A percentile compares a stretch with the other conserved stretches of the same genome.
These are phyloP conservation scores for Aegilops tauschii DNA, from an alignment of 176 grass and related monocot genomes.

Conservation along the genomic window DNA sequence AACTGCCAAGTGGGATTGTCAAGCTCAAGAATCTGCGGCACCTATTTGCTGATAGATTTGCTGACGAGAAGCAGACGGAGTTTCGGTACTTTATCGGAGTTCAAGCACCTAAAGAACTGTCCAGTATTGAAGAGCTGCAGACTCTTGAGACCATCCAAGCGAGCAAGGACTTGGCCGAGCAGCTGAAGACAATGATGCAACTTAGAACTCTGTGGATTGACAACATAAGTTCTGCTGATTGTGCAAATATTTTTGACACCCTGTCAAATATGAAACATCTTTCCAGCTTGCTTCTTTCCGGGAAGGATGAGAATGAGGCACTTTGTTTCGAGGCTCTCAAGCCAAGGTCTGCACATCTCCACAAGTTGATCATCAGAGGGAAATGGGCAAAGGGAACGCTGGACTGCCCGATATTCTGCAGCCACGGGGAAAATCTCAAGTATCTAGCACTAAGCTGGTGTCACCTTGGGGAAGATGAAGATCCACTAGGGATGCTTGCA, in stretches of 20 bases:
- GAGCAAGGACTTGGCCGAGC: background rate
- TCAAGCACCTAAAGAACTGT: background rate
- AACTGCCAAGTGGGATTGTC: background rate
- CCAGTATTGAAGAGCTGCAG: background rate
- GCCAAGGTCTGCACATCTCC: background rate
- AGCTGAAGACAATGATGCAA: background rate
- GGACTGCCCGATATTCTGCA: constrained; percentile 2
- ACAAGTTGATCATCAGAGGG: constrained; percentile 23
- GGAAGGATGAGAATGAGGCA: constrained; percentile 7
- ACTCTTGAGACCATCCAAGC: constrained; percentile 22
- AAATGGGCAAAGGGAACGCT: background rate
- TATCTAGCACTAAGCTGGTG: constrained; percentile 37
- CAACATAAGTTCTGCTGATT: constrained; percentile 13
- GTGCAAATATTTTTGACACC: constrained; percentile 9
- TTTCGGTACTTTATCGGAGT: constrained; percentile 10
- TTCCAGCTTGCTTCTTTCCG: constrained; percentile 34
- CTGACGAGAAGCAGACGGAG: background rate
- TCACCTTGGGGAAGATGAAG: background rate
- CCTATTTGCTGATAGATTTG: constrained; percentile 4
- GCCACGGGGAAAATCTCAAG: background rate
- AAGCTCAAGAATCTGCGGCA: constrained; percentile 7
- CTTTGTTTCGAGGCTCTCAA: constrained; percentile 18
- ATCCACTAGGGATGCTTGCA: background rate
- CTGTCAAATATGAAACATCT: constrained; percentile 18
- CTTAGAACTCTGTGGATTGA: constrained; percentile 24